Conservation (phyloP, 306 rosid genomes). For the Luffa aegyptiaca region DNA sequence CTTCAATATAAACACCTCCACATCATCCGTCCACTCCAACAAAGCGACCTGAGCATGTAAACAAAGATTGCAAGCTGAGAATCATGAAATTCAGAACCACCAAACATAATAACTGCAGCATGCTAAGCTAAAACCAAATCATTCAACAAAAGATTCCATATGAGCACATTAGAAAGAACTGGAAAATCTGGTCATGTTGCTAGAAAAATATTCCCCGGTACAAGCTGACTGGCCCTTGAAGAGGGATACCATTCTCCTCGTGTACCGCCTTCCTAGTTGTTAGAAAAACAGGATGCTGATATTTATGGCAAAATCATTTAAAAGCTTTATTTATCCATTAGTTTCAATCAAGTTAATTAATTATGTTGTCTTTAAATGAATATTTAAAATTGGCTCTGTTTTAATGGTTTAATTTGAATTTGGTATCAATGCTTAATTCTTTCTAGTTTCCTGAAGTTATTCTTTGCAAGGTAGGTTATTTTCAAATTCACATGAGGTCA, state of each 20-base stretch:
- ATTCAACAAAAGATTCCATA: not conserved
- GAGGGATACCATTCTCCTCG: not conserved
- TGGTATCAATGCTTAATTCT: too few species aligned
- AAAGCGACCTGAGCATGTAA: conserved; percentile 36
- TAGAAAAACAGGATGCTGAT: not conserved
- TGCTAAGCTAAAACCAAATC: not conserved
- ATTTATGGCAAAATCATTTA: not conserved
- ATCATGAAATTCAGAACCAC: not conserved
- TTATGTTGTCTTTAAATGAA: not conserved
- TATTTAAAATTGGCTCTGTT: not conserved
- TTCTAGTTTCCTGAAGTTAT: too few species aligned
- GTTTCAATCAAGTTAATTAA: too few species aligned
- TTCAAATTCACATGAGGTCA: too few species aligned
- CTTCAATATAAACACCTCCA: conserved; percentile 65
- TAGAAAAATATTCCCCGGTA: not conserved
- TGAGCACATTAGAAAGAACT: not conserved
- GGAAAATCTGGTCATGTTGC: not conserved
- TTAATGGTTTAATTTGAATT: not conserved
- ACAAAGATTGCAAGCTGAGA: conserved; percentile 1
- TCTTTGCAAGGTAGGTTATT: too few species aligned
- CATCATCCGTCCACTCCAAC: conserved; percentile 89
- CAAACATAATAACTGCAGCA: not conserved
- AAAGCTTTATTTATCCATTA: not conserved
- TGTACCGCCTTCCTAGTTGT: not conserved
- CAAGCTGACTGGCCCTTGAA: not conserved